Percentiles rank a stretch among this genome's conserved stretches.
These are phyloP conservation scores for Nepenthes mirabilis DNA, from an alignment of 148 eudicot species.

Conservation along the genomic window DNA sequence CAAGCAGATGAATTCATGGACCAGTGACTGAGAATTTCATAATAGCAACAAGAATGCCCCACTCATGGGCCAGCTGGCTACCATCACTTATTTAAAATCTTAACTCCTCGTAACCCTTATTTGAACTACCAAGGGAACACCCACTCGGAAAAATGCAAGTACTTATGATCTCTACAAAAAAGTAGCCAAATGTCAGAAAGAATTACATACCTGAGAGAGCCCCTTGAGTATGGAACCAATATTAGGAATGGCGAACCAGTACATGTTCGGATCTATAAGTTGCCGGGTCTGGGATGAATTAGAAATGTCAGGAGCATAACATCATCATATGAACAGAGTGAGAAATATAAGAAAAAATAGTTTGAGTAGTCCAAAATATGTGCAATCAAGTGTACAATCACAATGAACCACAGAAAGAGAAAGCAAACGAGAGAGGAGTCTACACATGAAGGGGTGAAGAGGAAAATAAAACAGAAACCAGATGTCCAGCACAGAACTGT, in stretches of 20 bases:
- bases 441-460: too few species aligned
- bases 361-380: too few species aligned
- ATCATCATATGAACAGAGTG: neutral
- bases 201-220: slow-evolving; percentile 60
- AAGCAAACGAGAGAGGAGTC: too few species aligned
- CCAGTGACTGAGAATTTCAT: too few species aligned
- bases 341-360: neutral
- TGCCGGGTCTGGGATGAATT: slow-evolving; percentile 60
- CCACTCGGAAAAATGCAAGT: neutral
- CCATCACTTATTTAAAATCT: too few species aligned
- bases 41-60: too few species aligned
- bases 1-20: too few species aligned
- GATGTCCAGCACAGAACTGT: too few species aligned
- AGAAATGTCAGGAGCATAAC: slow-evolving; percentile 2
- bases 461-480: too few species aligned
- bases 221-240: slow-evolving; percentile 83
- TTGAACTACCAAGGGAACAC: neutral
- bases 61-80: too few species aligned
- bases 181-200: neutral
- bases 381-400: too few species aligned
- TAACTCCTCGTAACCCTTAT: neutral
- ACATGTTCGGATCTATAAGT: slow-evolving; percentile 78
- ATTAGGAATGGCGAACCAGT: slow-evolving; percentile 94
- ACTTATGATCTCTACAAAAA: neutral
- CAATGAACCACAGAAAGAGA: too few species aligned